Conservation (phyloP, 2,329 filamentous ascomycete genomes). For the Paecilomyces niveus region DNA sequence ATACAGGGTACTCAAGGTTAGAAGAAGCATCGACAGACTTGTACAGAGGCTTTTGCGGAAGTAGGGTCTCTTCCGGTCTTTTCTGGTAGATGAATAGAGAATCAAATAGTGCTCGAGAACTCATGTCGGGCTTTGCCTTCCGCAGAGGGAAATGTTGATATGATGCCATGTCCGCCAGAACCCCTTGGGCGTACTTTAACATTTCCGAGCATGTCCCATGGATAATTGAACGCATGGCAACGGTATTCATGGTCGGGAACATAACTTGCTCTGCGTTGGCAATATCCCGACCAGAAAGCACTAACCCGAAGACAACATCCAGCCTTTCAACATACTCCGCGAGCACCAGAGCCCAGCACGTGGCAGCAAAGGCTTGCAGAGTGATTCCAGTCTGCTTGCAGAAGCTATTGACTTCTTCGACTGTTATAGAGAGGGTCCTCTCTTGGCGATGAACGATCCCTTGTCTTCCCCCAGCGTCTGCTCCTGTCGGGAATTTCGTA, state of each 20-base stretch:
- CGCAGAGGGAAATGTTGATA: slow-evolving; percentile 73
- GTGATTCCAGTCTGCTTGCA: slow-evolving; percentile 64
- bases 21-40: slow-evolving; percentile 58
- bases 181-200: slow-evolving; percentile 66
- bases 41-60: slow-evolving; percentile 40
- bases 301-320: slow-evolving; percentile 74
- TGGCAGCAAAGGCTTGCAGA: slow-evolving; percentile 67
- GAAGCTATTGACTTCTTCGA: slow-evolving; percentile 45
- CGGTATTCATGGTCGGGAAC: slow-evolving; percentile 91
- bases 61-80: slow-evolving; percentile 27
- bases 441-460: slow-evolving; percentile 21
- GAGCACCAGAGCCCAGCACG: slow-evolving; percentile 66
- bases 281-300: slow-evolving; percentile 77
- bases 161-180: slow-evolving; percentile 57
- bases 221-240: slow-evolving; percentile 64
- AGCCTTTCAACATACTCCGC: slow-evolving; percentile 56
- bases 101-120: slow-evolving; percentile 50
- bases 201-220: slow-evolving; percentile 61
- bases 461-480: slow-evolving; percentile 8
- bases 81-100: slow-evolving; percentile 62
- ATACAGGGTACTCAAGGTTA: slow-evolving; percentile 73
- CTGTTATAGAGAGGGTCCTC: slow-evolving; percentile 20
- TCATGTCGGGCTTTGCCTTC: slow-evolving; percentile 51
- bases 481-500: slow-evolving; percentile 31
- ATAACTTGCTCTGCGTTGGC: slow-evolving; percentile 60